Percentiles rank a stretch among this genome's conserved stretches.
phyloP scores from a whole-genome alignment of 169 alveolate species.

The Plasmodium sp. region DNA sequence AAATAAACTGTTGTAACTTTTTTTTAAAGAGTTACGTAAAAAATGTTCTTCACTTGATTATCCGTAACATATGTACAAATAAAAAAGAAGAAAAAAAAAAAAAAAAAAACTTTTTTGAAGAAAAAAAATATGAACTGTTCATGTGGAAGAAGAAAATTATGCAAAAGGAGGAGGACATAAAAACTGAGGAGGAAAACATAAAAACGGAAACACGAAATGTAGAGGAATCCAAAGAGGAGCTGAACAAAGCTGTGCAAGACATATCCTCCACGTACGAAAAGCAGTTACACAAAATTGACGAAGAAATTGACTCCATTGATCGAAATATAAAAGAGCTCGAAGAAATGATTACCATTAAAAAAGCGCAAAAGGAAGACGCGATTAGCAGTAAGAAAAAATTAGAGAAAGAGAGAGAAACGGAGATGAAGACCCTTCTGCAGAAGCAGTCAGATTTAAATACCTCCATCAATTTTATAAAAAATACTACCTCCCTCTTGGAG shows the following conservation, averaged over 20 bases:
- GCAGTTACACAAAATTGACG: slow-evolving; percentile 12
- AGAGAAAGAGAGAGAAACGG: slow-evolving; percentile 20
- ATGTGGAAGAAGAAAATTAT: background rate
- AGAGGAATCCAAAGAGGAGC: background rate
- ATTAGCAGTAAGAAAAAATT: background rate
- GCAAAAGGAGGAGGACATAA: slow-evolving; percentile 25
- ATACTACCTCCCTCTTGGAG: background rate
- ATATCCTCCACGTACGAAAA: slow-evolving; percentile 8
- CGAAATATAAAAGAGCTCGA: slow-evolving; percentile 30
- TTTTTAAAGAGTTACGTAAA: slow-evolving; percentile 8
- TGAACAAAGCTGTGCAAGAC: background rate
- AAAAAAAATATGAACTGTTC: slow-evolving; percentile 16
- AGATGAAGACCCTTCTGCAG: background rate
- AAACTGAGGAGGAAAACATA: slow-evolving; percentile 24
- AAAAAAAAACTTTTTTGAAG: background rate
- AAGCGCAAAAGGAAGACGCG: slow-evolving; percentile 15
- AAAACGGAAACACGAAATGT: background rate
- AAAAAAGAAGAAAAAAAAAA: slow-evolving; percentile 41
- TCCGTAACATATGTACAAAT: slow-evolving; percentile 18
- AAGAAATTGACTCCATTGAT: slow-evolving; percentile 14
- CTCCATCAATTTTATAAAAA: slow-evolving; percentile 18
- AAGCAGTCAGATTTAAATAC: slow-evolving; percentile 22
- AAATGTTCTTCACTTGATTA: slow-evolving; percentile 1
- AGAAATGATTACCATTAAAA: slow-evolving; percentile 4
- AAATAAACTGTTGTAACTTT: background rate